Evolutionary conservation across 1,284 basidiomycete species (phyloP), one percentile per base, ranked within the genome.

Genomic region (Ustilago vetiveriae): DNA sequence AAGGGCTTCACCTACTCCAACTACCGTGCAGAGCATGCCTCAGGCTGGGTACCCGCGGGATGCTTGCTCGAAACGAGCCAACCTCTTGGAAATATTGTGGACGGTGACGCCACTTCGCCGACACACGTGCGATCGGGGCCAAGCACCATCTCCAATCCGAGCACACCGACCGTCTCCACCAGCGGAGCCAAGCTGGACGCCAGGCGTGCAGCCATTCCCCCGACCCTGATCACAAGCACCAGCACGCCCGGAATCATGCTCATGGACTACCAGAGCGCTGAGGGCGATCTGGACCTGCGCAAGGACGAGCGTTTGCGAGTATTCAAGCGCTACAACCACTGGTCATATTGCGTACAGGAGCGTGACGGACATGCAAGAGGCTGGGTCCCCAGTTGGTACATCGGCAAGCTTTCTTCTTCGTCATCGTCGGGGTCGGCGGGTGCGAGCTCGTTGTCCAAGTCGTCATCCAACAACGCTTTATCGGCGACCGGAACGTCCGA

Each of bases 251-350:
- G 93, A 21, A 85, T 94, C 60, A 92, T 93, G 6, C 84, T 98
- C 72, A 97, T 95, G 92, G 92, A 96, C 74, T 98, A 96, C 83
- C 88, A 88, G 82, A 90, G 90, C 82, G 52, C 55, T 2, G 90
- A 91, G 7, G 93, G 94, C 74, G 93, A 96, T 82, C 84, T 97
- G 68, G 88, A 90, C 70, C 84, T 98, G 36, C 86, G 86, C 51
- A 94, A 94, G 81, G 92, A 92, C 71, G 92, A 96, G 79, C 85
- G 87, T 17, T 80, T 98, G 60, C 86, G 92, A 62, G 94, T 98
- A 41, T 97, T 97, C 85, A 98, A 97, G 85, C 88, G 80, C 11
- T 98, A 97, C 82, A 96, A 96, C 73, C 92, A 95, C 84, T 96
- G 94, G 92, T 92, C 90, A 83, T 94, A 93, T 83, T 79, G 78